A percentile compares a stretch with the other conserved stretches of the same genome.
Conservation (phyloP, 2,329 filamentous ascomycete genomes). For the Trichoderma citrinoviride region DNA sequence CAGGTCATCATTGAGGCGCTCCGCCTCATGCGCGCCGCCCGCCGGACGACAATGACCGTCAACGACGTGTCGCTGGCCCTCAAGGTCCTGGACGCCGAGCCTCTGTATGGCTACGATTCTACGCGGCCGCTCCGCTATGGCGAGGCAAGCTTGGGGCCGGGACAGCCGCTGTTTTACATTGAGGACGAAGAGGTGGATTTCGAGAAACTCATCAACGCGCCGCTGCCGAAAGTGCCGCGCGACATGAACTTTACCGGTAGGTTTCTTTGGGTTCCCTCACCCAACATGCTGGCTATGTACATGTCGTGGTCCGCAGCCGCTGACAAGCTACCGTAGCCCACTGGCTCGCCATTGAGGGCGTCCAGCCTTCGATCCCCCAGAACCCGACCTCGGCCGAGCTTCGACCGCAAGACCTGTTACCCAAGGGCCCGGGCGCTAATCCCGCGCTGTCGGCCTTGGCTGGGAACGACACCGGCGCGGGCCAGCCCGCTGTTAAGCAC, state of each 20-base stretch:
- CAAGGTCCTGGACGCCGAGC: constrained; percentile 85
- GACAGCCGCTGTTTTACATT: constrained; percentile 93
- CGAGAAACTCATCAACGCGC: constrained; percentile 96
- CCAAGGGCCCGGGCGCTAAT: constrained; percentile 87
- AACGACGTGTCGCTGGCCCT: constrained; percentile 87
- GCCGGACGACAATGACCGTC: constrained; percentile 81
- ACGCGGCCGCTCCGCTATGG: constrained; percentile 86
- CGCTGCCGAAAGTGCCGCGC: constrained; percentile 87
- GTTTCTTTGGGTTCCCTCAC: constrained; percentile 26
- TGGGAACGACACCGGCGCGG: constrained; percentile 76
- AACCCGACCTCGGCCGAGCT: constrained; percentile 88
- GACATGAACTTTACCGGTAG: constrained; percentile 88
- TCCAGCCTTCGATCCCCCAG: constrained; percentile 93
- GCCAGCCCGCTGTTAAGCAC: constrained; percentile 93
- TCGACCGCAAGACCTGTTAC: constrained; percentile 77
- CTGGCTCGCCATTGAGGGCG: constrained; percentile 96
- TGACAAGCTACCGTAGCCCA: constrained; percentile 59
- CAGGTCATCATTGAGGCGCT: constrained; percentile 92
- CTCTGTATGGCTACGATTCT: constrained; percentile 93
- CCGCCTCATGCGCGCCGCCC: constrained; percentile 91
- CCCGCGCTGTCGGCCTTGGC: constrained; percentile 76
- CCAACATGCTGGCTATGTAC: too few relatives aligned
- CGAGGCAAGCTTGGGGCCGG: constrained; percentile 88
- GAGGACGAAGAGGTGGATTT: constrained; percentile 99
- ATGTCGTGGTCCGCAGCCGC: neutral